Conservation (phyloP, 306 rosid genomes). For the Glycine tomentella region DNA sequence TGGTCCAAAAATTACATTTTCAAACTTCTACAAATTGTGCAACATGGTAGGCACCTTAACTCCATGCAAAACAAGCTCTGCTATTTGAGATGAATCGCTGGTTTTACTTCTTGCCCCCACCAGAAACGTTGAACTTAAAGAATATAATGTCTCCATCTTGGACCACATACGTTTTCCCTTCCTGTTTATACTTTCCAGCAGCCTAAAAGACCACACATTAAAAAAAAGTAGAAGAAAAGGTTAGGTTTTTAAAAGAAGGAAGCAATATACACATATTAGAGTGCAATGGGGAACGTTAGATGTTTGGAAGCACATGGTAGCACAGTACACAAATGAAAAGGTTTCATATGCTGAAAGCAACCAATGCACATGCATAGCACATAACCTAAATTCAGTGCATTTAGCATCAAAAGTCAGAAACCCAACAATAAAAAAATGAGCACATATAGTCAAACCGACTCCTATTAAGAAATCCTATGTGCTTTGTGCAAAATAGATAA, state of each 20-base stretch:
- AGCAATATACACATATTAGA: not conserved
- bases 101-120: constrained; percentile 95
- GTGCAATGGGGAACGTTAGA: not conserved
- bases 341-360: not conserved
- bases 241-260: constrained; percentile 19
- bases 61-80: constrained; percentile 20
- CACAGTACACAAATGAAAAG: constrained; percentile 9
- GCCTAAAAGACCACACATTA: constrained; percentile 56
- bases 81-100: constrained; percentile 9
- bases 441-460: not conserved
- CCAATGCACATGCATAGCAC: not conserved
- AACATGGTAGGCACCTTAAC: constrained; percentile 14
- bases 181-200: constrained; percentile 91
- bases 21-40: constrained; percentile 45
- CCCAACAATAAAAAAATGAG: not conserved
- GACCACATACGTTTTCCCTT: constrained; percentile 92
- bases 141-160: constrained; percentile 94
- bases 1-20: constrained; percentile 46
- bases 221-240: not conserved
- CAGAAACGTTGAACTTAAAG: constrained; percentile 95
- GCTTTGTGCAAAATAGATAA: not conserved
- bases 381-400: not conserved
- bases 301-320: constrained; percentile 14
- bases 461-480: not conserved
- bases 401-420: not conserved